Base-by-base conservation (phyloP, 139 green algal genomes). In the Chlamydomonas sp. region DNA sequence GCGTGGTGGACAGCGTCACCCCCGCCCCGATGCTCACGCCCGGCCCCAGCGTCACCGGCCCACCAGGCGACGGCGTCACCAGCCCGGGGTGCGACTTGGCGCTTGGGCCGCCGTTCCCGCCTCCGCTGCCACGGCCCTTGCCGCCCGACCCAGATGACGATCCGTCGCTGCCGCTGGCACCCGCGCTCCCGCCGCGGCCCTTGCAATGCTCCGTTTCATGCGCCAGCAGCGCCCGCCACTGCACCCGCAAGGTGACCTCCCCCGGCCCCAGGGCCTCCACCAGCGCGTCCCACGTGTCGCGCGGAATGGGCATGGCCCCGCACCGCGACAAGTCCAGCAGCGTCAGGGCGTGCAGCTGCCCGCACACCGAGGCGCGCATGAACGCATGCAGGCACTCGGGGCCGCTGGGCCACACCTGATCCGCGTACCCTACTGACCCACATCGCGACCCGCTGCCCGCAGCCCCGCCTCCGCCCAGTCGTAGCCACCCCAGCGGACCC, bases 291-390 rank as follows among this genome's bases (percentile, higher is more conserved):
- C 82, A 86, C 1, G 71, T 78, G 82, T 86, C 82, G 0, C 59
- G 71, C 1, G 49, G 8, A 61, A 86, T 79, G 71, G 61, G 9
- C 61, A 86, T 58, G 59, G 14, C 8, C 5, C 3, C 60, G 71
- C 72, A 80, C 71, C 82, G 82, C n/a, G 71, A 80, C 61, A 86
- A 71, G 60, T 86, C 82, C 82, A 86, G 71, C 71, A 86, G 82
- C 71, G 82, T 78, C n/a, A 86, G 17, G 12, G n/a, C 60, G 60
- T 31, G 17, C 60, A 86, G 72, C 31, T 86, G 82, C 18, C 82
- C 82, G 82, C 75, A 79, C 4, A 61, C 82, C 5, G 71, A 80
- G 71, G 71, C 79, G 60, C 8, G 3, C 18, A 72, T n/a, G 18
- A 86, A 86, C 61, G 63, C 61, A 3, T 71, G 82, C 18, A 86